Base-by-base conservation (phyloP, 2,329 filamentous ascomycete species). In the Teratosphaeria zuluensis region DNA sequence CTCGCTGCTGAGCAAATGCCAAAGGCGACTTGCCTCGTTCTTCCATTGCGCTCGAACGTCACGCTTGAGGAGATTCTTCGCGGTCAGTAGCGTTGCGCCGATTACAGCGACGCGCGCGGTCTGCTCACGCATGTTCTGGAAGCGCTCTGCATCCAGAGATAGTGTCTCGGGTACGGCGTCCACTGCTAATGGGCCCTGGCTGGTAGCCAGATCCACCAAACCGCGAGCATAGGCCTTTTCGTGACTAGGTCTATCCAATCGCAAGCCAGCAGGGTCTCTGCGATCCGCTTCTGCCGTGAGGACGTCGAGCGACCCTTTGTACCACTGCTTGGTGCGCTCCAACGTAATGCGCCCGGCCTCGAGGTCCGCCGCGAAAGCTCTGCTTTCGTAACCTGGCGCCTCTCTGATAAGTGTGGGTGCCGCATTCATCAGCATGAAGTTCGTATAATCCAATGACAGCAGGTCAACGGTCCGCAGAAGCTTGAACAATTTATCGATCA, bases 41-140 rank as follows among this genome's bases (percentile, higher is more conserved):
- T 86, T 89, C 89, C 89, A 94, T 21, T 87, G 84, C 12, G 82
- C 82, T 52, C 89, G 84, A 3, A 90, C 87, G 68, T 92, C 89
- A 16, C 89, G 84, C 74, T 91, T 92, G 33, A 94, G 80, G 7
- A 92, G 78, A 65, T 91, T 92, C 76, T 94, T 94, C 72, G 86
- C 87, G 56, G 90, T 90, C 14, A 92, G 76, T 31, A 92, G 76
- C 54, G 92, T 86, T 0, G 88, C 86, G 1, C 87, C 88, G 3
- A 87, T 82, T 1, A 87, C 88, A 24, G 89, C 82, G 65, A 92
- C 86, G 52, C 84, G 81, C 53, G 86, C 74, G 0, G 84, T 78
- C 59, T 84, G 78, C 30, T 75, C 71, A 8, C 84, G 81, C 54
- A 84, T 80, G 24, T 79, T 78, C 2, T 75, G 72, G 51, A 90